A percentile compares a stretch with the other conserved stretches of the same genome.
Conservation (phyloP, 2,329 filamentous ascomycete species). For the Fusarium algeriense region DNA sequence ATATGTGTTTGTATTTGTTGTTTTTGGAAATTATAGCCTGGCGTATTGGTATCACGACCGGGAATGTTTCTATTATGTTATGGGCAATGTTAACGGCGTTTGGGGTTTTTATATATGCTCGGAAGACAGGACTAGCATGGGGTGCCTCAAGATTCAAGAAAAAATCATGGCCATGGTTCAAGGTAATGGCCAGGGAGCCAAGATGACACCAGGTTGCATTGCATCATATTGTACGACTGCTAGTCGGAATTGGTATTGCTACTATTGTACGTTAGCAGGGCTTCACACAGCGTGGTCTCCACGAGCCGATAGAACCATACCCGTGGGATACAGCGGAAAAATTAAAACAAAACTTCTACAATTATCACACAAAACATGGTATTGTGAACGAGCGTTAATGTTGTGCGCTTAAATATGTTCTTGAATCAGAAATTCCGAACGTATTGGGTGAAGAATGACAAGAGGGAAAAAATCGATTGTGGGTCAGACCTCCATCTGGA, state of each 20-base stretch:
- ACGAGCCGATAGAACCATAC: neutral
- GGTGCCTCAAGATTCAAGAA: constrained; percentile 9
- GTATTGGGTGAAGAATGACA: neutral
- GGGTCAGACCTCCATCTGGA: neutral
- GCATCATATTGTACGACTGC: constrained; percentile 15
- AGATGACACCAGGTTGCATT: constrained; percentile 4
- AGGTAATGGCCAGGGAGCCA: constrained; percentile 8
- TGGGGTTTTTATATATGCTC: constrained; percentile 20
- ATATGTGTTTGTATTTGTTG: constrained; percentile 11
- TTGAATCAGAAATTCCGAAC: too few relatives aligned
- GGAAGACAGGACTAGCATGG: constrained; percentile 39
- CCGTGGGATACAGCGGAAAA: neutral
- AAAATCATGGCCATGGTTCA: neutral
- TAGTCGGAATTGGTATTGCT: constrained; percentile 15
- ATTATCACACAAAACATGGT: constrained; percentile 1
- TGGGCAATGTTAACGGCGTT: constrained; percentile 18
- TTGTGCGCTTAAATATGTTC: neutral
- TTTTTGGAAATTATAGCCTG: constrained; percentile 12
- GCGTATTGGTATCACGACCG: constrained; percentile 22
- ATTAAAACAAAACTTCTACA: constrained; percentile 1
- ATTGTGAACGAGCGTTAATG: neutral
- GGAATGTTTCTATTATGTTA: constrained; percentile 11
- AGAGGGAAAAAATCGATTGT: constrained; percentile 1
- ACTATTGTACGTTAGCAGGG: constrained; percentile 28
- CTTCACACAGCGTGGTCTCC: neutral